phyloP scores from a whole-genome alignment of 345 rosid genomes.

The Ricinus communis region DNA sequence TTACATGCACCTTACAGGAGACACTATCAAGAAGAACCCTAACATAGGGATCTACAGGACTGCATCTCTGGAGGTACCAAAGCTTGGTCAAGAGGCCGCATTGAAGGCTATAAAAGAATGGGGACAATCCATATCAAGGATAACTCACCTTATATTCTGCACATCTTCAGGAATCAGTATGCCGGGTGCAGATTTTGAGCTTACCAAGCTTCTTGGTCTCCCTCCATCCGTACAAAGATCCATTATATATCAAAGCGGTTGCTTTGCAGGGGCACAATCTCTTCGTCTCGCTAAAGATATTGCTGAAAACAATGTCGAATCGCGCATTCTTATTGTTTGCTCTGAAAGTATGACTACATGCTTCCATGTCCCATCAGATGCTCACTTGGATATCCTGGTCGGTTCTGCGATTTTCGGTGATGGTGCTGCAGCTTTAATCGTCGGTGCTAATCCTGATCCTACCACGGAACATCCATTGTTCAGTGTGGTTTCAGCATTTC shows the following conservation, averaged over 20 bases:
- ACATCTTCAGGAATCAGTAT: slow-evolving; percentile 83
- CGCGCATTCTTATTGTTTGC: slow-evolving; percentile 72
- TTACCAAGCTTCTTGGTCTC: slow-evolving; percentile 73
- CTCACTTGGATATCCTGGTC: slow-evolving; percentile 60
- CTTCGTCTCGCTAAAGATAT: slow-evolving; percentile 80
- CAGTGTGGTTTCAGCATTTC: slow-evolving; percentile 60
- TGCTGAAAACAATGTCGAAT: slow-evolving; percentile 71
- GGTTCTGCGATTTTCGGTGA: slow-evolving; percentile 69
- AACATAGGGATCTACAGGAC: slow-evolving; percentile 43
- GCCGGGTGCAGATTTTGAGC: slow-evolving; percentile 89
- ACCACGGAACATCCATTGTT: slow-evolving; percentile 51
- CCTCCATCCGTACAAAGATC: slow-evolving; percentile 65
- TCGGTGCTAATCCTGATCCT: slow-evolving; percentile 57
- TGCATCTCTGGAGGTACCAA: slow-evolving; percentile 69
- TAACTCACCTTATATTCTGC: slow-evolving; percentile 77
- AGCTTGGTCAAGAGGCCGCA: slow-evolving; percentile 73
- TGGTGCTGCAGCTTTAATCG: slow-evolving; percentile 62
- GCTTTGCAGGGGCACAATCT: slow-evolving; percentile 70
- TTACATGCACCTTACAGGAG: too few species aligned
- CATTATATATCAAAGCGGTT: slow-evolving; percentile 64
- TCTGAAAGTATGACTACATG: slow-evolving; percentile 46
- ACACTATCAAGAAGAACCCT: too few species aligned
- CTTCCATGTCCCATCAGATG: slow-evolving; percentile 40
- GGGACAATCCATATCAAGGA: slow-evolving; percentile 79
- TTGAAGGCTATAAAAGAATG: slow-evolving; percentile 71